Base-by-base conservation (phyloP, 345 rosid genomes). In the Citrus inodora region DNA sequence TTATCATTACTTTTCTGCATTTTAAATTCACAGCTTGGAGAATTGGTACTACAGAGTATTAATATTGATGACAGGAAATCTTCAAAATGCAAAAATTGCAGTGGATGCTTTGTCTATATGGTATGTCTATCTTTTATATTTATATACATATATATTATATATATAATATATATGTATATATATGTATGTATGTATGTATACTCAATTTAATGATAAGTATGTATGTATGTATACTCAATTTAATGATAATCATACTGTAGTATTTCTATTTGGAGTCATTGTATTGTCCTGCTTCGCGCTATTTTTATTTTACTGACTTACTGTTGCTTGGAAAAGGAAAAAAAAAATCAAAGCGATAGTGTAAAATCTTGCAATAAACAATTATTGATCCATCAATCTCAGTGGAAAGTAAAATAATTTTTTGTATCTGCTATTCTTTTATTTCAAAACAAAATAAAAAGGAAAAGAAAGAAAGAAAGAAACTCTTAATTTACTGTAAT, bases 11-110 rank as follows among this genome's bases (percentile, higher is more conserved):
- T 68, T 72, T n/a, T 32, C 7, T 61, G 64, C 48, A 2, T 64
- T 70, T 32, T 27, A 7, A 61, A 59, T 21, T 70, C 21, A 72
- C 88, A 95, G 99, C 87, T 80, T 94, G 89, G 99, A 94, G 85
- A 95, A 86, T 68, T 94, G 99, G 99, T 93, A 95, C 77, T 92
- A 92, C 37, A 86, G 85, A 84, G 83, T 95, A 77, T 83, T 95
- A 48, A 87, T 95, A 35, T 69, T 93, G 74, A 88, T 94, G 97
- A 93, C 98, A 0, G 98, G 98, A 75, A 92, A 92, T 81, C 77
- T 94, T 61, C 21, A 83, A 71, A 85, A 94, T 46, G 91, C 98
- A 74, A 83, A 90, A 83, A 88, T 93, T 60, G 97, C 95, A 0
- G 82, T 93, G 40, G 97, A 94, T 79, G 90, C 94, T 76, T 79